Percentiles rank a stretch among this genome's conserved stretches.
These are phyloP conservation scores for Camelina neglecta DNA, from an alignment of 345 rosid genomes.

Conservation along the genomic window DNA sequence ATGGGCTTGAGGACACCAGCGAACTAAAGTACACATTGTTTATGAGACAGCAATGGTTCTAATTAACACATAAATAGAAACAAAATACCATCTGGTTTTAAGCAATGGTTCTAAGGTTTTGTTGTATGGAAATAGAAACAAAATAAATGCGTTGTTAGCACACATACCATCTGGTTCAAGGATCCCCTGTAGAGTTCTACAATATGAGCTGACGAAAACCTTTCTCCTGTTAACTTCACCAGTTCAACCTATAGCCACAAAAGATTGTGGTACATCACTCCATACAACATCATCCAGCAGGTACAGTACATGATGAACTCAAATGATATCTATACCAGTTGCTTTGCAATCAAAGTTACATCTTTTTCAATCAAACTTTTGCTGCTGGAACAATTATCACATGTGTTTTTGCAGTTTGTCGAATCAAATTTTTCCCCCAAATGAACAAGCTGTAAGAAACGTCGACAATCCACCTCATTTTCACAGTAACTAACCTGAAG, in stretches of 20 bases:
- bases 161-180: constrained; percentile 74
- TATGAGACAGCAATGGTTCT: constrained; percentile 2
- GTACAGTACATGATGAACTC: constrained; percentile 11
- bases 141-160: neutral
- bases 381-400: constrained; percentile 81
- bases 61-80: neutral
- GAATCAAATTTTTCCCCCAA: constrained; percentile 88
- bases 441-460: constrained; percentile 83
- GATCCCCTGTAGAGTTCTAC: constrained; percentile 96
- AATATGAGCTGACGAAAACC: constrained; percentile 78
- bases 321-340: constrained; percentile 61
- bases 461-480: constrained; percentile 95
- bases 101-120: no score
- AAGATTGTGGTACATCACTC: neutral
- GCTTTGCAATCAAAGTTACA: constrained; percentile 77
- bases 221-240: constrained; percentile 75
- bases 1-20: neutral
- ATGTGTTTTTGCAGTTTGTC: constrained; percentile 72
- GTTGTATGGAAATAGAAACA: neutral
- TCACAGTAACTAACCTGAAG: constrained; percentile 93
- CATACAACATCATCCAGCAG: constrained; percentile 25
- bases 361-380: constrained; percentile 74
- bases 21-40: neutral
- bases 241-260: constrained; percentile 68
- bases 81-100: constrained; percentile 66